Percentiles rank a stretch among this genome's conserved stretches.
phyloP scores from a whole-genome alignment of 23 red algal species.

The Gracilariopsis chorda region DNA sequence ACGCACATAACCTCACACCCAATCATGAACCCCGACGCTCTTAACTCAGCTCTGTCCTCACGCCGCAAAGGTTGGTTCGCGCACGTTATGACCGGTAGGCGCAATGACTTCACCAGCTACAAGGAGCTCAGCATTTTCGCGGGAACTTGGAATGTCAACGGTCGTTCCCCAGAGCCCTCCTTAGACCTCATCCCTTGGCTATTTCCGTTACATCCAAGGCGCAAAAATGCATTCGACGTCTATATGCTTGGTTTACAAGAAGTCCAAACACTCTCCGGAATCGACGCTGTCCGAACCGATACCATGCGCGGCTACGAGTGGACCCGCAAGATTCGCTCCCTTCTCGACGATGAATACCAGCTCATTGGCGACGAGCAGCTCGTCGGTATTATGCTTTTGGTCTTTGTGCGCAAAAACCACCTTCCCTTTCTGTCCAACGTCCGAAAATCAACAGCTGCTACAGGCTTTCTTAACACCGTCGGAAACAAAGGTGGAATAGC shows the following conservation, averaged over 20 bases:
- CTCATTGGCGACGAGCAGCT: conserved; percentile 74
- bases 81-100: not conserved
- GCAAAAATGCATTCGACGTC: conserved; percentile 50
- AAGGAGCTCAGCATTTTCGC: conserved; percentile 76
- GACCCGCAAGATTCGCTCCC: conserved; percentile 60
- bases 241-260: conserved; percentile 94
- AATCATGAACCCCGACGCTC: not conserved
- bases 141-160: conserved; percentile 97
- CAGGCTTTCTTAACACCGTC: conserved; percentile 79
- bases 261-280: conserved; percentile 81
- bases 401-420: conserved; percentile 88
- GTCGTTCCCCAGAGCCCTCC: conserved; percentile 52
- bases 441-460: conserved; percentile 72
- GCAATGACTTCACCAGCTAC: not conserved
- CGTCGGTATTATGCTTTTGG: conserved; percentile 91
- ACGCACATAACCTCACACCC: not conserved
- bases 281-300: conserved; percentile 89
- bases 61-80: not conserved
- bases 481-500: conserved; percentile 98
- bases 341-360: conserved; percentile 42
- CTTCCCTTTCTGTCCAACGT: conserved; percentile 60
- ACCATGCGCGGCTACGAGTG: conserved; percentile 66
- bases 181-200: conserved; percentile 51
- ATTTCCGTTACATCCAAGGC: not conserved
- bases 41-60: not conserved